These are phyloP conservation scores for Pseudocohnilembus persalinus DNA, from an alignment of 169 alveolate species.

Conservation along the genomic window DNA sequence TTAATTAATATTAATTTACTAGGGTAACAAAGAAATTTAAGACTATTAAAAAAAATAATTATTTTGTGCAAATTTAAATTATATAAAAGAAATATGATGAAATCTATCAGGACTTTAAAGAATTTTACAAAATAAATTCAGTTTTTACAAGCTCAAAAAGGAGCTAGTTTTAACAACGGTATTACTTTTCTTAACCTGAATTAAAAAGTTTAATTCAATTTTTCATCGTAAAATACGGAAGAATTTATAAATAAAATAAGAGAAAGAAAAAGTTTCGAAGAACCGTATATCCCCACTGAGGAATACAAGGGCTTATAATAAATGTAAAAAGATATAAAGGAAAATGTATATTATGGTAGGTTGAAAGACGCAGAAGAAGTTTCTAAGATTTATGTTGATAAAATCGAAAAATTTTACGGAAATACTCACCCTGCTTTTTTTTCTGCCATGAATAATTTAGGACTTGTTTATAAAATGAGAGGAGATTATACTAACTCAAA, in stretches of 20 bases:
- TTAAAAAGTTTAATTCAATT: too few species aligned
- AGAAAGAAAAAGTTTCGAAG: background rate
- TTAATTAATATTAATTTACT: too few species aligned
- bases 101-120: too few species aligned
- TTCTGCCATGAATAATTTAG: background rate
- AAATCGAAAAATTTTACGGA: background rate
- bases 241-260: background rate
- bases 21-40: too few species aligned
- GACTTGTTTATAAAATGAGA: background rate
- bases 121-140: too few species aligned
- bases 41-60: too few species aligned
- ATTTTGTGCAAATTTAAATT: too few species aligned
- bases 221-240: background rate
- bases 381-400: background rate
- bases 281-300: background rate
- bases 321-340: background rate
- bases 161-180: too few species aligned
- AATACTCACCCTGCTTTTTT: background rate
- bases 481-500: background rate
- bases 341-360: background rate
- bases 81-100: too few species aligned
- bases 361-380: background rate
- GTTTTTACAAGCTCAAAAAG: too few species aligned
- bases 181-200: too few species aligned
- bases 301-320: background rate